Conservation (phyloP, 1,284 basidiomycete genomes). For the Ceratobasidium sp. region DNA sequence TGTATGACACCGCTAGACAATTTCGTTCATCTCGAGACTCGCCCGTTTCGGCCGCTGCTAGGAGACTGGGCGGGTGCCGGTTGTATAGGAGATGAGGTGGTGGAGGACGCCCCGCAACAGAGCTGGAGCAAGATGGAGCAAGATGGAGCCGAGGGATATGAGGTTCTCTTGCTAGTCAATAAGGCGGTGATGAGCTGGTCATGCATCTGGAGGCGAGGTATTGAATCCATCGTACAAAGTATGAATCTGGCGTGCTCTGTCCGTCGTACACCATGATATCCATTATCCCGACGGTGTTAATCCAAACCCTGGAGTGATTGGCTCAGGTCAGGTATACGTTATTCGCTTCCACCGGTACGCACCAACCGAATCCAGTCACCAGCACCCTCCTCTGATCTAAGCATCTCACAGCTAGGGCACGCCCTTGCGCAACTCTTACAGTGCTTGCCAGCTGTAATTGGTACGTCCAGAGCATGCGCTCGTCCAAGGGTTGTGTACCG, state of each 20-base stretch:
- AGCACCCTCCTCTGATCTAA: constrained; percentile 91
- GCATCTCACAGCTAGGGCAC: constrained; percentile 82
- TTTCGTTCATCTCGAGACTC: constrained; percentile 90
- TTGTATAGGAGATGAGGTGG: constrained; percentile 70
- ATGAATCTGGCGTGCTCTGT: constrained; percentile 54
- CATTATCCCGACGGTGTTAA: constrained; percentile 84
- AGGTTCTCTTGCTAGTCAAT: constrained; percentile 82
- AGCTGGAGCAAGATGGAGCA: constrained; percentile 87
- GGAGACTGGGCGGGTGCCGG: constrained; percentile 60
- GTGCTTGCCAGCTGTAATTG: constrained; percentile 88
- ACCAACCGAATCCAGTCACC: constrained; percentile 90
- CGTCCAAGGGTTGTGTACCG: constrained; percentile 63
- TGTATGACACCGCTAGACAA: constrained; percentile 95
- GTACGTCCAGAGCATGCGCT: constrained; percentile 94
- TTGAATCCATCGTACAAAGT: constrained; percentile 20
- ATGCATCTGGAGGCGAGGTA: constrained; percentile 2
- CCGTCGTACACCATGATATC: constrained; percentile 85
- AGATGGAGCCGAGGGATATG: constrained; percentile 84
- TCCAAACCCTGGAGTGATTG: constrained; percentile 67
- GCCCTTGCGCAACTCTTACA: constrained; percentile 87
- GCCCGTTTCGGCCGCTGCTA: background rate
- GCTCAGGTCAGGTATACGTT: constrained; percentile 22
- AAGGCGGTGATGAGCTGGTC: constrained; percentile 1
- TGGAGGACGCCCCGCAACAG: constrained; percentile 73
- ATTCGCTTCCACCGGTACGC: too few species aligned